Base-by-base conservation (phyloP, 2,329 filamentous ascomycete species). In the Magnaporthiopsis rhizophila region DNA sequence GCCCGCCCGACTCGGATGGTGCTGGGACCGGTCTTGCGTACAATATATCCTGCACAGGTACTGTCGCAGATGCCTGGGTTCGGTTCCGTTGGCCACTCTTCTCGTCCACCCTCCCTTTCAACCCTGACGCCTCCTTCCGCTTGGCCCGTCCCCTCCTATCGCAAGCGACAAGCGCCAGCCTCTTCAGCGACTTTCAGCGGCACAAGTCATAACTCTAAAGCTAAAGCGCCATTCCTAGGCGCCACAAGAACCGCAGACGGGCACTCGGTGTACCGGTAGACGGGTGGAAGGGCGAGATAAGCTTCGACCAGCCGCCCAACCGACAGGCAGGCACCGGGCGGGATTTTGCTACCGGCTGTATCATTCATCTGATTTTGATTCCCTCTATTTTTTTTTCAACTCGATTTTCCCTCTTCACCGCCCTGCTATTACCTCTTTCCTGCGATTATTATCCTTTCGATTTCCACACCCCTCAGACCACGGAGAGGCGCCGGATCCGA, bases 231-330 rank as follows among this genome's bases (percentile, higher is more conserved):
- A 7, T 45, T 15, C 38, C 38, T 3, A 45, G 38, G 38, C 38
- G 38, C 38, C 15, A 45, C 38, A 45, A 45, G 38, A 13, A 45
- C 38, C 38, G 15, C 15, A 13, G 38, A 18, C 38, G 38, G 38
- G 38, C 18, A 45, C 15, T 45, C 38, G 18, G 38, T 12, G 15
- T 45, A 45, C 38, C 38, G 38, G n/a, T 18, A 26, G 56, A 58
- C 56, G 13, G 56, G 56, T 28, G 56, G 12, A 58, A 26, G 30
- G 30, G 57, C n/a, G n/a, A 62, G 60, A 62, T 50, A 62, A 50
- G 60, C 60, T 62, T 62, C 60, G 60, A 36, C 21, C 21, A 28
- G 13, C 21, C 30, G 30, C 30, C 30, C 30, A 30, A 30, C 45
- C 45, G 15, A 45, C 38, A 3, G 15, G 5, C 38, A 13, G 36